These are phyloP conservation scores for Volutella citrinella DNA, from an alignment of 2,329 filamentous ascomycete species.

Conservation along the genomic window DNA sequence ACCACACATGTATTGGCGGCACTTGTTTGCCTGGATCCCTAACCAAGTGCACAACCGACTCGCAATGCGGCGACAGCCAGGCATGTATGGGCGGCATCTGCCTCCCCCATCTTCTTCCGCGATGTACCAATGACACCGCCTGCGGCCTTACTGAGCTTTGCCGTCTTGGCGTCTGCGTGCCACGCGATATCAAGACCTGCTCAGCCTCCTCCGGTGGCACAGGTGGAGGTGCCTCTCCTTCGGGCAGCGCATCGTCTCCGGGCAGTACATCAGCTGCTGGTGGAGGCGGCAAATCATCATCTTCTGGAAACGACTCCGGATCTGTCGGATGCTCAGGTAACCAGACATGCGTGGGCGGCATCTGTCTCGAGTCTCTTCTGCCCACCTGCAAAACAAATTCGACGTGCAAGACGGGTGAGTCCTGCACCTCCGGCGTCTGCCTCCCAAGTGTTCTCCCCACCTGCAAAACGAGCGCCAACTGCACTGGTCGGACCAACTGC, in stretches of 20 bases:
- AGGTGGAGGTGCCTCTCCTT: neutral
- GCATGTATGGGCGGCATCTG: slow-evolving; percentile 6
- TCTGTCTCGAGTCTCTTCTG: slow-evolving; percentile 3
- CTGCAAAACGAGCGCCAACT: neutral
- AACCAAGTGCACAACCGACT: slow-evolving; percentile 2
- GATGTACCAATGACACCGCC: slow-evolving; percentile 2
- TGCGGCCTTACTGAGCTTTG: slow-evolving; percentile 5
- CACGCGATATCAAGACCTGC: slow-evolving; percentile 1
- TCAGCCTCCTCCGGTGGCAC: neutral
- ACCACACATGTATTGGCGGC: slow-evolving; percentile 5
- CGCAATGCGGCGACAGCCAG: slow-evolving; percentile 1
- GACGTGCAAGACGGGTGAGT: neutral
- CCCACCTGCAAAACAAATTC: slow-evolving; percentile 4
- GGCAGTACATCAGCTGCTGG: too few species aligned
- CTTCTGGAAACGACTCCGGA: too few species aligned
- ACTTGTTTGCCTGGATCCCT: slow-evolving; percentile 4
- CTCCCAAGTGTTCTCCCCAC: slow-evolving; percentile 1
- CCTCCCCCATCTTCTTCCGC: slow-evolving; percentile 1
- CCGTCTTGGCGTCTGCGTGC: slow-evolving; percentile 7
- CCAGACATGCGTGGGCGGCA: slow-evolving; percentile 1
- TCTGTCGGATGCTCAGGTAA: neutral
- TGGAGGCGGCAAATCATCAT: too few species aligned
- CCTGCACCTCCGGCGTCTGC: slow-evolving; percentile 4
- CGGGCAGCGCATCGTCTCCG: too few species aligned
- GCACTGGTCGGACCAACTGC: neutral